Evolutionary conservation across 2,329 filamentous ascomycete genomes (phyloP), one percentile per base, ranked within the genome.

Genomic region (Fusarium miscanthi): DNA sequence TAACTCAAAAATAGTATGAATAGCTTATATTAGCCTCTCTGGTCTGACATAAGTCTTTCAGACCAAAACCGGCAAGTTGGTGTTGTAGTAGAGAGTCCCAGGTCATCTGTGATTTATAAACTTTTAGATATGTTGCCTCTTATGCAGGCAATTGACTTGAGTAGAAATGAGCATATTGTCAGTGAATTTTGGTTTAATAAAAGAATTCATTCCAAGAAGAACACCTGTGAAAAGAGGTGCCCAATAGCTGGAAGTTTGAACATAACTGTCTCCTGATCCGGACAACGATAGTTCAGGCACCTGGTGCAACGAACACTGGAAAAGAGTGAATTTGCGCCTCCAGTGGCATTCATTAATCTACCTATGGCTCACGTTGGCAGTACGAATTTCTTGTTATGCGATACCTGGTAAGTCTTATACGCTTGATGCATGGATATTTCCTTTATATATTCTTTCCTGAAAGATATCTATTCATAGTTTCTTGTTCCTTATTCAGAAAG

Each of bases 71-170:
- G 14, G 7, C 21, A 4, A 12, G 9, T 27, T 3, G 8, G 13
- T 17, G n/a, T 12, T 12, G 13, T 16, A 7, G 9, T 48, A 6
- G 13, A 4, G 11, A 5, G 2, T 6, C 7, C 23, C 4, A 8
- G 30, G 30, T 13, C n/a, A 5, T 33, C 16, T 23, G 6, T 8
- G n/a, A 16, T 33, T 33, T 51, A 33, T 33, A 33, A 23, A 23
- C 16, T 10, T 51, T 51, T 8, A 4, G 2, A 10, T 2, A 11
- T 27, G 21, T n/a, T n/a, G n/a, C n/a, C n/a, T n/a, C n/a, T n/a
- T n/a, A n/a, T n/a, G 11, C 16, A 33, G 8, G 3, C 4, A 1
- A 4, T 19, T 19, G 0, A 0, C 2, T 0, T 1, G 8, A 7
- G 8, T 2, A 14, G 5, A 10, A 6, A 33, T 33, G n/a, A 13